Conservation (phyloP, 495 filamentous ascomycete genomes). For the Extremus antarcticus region DNA sequence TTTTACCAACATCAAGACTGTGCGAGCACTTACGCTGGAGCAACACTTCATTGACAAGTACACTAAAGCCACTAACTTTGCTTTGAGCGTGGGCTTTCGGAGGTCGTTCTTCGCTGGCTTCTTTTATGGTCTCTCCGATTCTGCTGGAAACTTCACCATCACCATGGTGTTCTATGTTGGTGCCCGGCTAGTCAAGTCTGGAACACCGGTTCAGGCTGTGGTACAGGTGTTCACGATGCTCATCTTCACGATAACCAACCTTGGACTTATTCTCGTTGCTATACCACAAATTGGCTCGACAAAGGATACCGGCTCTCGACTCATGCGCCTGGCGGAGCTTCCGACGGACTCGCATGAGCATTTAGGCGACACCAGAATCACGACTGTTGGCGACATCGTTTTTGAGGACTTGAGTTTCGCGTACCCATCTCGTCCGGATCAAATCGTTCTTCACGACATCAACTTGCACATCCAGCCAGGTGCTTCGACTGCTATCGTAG, state of each 20-base stretch:
- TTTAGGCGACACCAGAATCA: constrained; percentile 34
- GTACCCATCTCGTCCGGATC: constrained; percentile 50
- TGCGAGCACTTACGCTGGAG: constrained; percentile 69
- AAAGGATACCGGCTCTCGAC: constrained; percentile 56
- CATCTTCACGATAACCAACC: constrained; percentile 67
- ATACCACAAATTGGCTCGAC: constrained; percentile 73
- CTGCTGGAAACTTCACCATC: constrained; percentile 57
- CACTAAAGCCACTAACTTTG: constrained; percentile 34
- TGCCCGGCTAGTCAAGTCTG: constrained; percentile 44
- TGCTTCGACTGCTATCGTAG: constrained; percentile 65
- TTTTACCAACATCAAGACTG: constrained; percentile 70
- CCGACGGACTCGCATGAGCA: constrained; percentile 55
- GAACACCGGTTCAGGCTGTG: constrained; percentile 44
- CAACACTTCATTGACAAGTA: constrained; percentile 61
- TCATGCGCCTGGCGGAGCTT: constrained; percentile 62
- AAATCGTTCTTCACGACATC: constrained; percentile 46
- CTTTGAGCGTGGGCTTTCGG: constrained; percentile 45
- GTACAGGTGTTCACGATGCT: constrained; percentile 72
- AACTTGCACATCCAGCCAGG: constrained; percentile 48
- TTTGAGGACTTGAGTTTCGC: constrained; percentile 53
- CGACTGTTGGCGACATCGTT: constrained; percentile 47
- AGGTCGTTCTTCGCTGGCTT: constrained; percentile 54
- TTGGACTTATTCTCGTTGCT: constrained; percentile 53
- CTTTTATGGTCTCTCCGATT: constrained; percentile 67
- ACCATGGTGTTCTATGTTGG: constrained; percentile 82